Percentiles rank a stretch among this genome's conserved stretches.
These are phyloP conservation scores for Leishmania martiniquensis DNA, from an alignment of 208 protist genomes.

Conservation along the genomic window DNA sequence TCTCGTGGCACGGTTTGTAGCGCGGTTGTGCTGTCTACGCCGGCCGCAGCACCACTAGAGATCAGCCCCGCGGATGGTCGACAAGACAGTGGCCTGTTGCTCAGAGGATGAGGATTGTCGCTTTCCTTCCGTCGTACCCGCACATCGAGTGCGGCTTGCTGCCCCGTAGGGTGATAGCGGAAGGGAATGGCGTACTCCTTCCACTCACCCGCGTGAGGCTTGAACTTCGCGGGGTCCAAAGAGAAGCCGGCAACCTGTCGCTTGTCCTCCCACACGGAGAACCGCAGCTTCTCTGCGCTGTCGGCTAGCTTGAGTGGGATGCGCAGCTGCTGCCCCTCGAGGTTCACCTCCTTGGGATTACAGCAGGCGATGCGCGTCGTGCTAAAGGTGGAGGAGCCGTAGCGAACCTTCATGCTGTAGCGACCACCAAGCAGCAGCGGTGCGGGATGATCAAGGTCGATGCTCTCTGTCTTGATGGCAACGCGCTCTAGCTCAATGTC, in stretches of 20 bases:
- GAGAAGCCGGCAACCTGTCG: conserved; percentile 86
- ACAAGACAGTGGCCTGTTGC: background rate
- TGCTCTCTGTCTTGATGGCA: conserved; percentile 53
- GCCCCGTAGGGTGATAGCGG: conserved; percentile 79
- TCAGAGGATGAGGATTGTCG: background rate
- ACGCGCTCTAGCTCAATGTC: conserved; percentile 71
- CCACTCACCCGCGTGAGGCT: conserved; percentile 28
- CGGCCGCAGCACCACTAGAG: background rate
- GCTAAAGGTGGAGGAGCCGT: conserved; percentile 41
- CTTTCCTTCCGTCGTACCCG: conserved; percentile 38
- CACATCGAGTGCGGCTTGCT: conserved; percentile 66
- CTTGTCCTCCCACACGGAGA: conserved; percentile 82
- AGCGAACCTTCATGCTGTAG: conserved; percentile 78
- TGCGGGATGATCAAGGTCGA: conserved; percentile 58
- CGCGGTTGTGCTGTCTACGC: background rate
- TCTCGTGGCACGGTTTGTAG: background rate
- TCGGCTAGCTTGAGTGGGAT: conserved; percentile 28
- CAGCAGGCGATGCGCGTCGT: conserved; percentile 48
- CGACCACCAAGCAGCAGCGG: conserved; percentile 69
- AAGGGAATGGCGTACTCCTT: conserved; percentile 91
- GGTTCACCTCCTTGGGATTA: conserved; percentile 59
- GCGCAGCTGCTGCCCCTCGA: conserved; percentile 39
- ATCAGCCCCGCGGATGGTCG: conserved; percentile 12
- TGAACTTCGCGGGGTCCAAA: conserved; percentile 75
- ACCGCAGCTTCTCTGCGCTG: conserved; percentile 64